These are phyloP conservation scores for Hapsidospora chrysogenum DNA, from an alignment of 495 filamentous ascomycete species.

Conservation along the genomic window DNA sequence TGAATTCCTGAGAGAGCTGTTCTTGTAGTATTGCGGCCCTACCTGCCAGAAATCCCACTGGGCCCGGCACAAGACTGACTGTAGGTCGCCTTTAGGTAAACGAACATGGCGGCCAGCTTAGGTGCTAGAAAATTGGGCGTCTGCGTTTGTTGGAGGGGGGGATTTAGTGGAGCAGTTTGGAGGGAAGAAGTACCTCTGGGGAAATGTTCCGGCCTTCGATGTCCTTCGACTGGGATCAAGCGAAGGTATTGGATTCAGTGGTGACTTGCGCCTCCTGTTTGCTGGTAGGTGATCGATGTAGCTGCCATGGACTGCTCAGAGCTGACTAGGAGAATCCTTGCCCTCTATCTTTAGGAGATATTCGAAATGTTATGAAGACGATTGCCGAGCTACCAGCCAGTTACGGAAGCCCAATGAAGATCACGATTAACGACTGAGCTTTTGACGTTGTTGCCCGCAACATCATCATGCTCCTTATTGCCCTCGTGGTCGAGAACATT, in stretches of 20 bases:
- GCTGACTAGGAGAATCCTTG: neutral
- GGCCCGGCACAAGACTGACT: slow-evolving; percentile 15
- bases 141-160: slow-evolving; percentile 6
- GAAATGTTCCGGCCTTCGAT: slow-evolving; percentile 26
- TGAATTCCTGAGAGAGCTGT: no score
- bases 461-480: slow-evolving; percentile 24
- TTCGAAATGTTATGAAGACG: slow-evolving; percentile 25
- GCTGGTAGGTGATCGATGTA: slow-evolving; percentile 5
- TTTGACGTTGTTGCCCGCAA: slow-evolving; percentile 26
- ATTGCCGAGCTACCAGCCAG: slow-evolving; percentile 14
- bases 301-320: no score
- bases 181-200: slow-evolving; percentile 18
- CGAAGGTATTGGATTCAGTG: slow-evolving; percentile 18
- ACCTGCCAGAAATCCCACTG: slow-evolving; percentile 19
- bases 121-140: neutral
- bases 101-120: slow-evolving; percentile 6
- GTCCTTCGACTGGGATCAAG: slow-evolving; percentile 21
- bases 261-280: slow-evolving; percentile 19
- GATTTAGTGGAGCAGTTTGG: slow-evolving; percentile 5
- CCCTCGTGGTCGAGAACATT: neutral
- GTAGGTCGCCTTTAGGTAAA: slow-evolving; percentile 15
- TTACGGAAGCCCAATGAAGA: slow-evolving; percentile 9
- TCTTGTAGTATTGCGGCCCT: slow-evolving; percentile 16
- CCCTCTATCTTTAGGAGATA: slow-evolving; percentile 24
- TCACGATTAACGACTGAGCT: slow-evolving; percentile 27